A percentile compares a stretch with the other conserved stretches of the same genome.
Evolutionary conservation across 163 green algal genomes (phyloP).

Genomic region (Coccomyxa subellipsoidea): DNA sequence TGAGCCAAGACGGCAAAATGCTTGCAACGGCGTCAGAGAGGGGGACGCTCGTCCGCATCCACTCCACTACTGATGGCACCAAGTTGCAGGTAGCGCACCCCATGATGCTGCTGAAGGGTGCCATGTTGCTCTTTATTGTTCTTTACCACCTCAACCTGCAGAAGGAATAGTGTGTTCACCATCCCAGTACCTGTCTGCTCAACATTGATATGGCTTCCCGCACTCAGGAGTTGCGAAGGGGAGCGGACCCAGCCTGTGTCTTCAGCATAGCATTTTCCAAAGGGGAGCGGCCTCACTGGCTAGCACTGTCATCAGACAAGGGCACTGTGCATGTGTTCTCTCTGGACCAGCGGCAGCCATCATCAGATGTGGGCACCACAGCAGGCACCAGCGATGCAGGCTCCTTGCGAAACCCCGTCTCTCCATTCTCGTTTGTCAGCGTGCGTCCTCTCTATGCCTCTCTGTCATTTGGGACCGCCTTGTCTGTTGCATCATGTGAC

Average conservation of each 20-base stretch:
- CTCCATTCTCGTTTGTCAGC: conserved; percentile 73
- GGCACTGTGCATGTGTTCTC: conserved; percentile 94
- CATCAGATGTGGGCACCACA: background rate
- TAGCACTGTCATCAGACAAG: conserved; percentile 90
- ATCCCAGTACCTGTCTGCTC: too few relatives aligned
- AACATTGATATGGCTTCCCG: too few relatives aligned
- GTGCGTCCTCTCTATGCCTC: conserved; percentile 30
- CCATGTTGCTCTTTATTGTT: too few relatives aligned
- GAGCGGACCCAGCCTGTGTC: conserved; percentile 81
- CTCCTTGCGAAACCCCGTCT: conserved; percentile 56
- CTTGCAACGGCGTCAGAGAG: conserved; percentile 89
- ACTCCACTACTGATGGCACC: conserved; percentile 73
- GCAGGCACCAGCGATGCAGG: background rate
- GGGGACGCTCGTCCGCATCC: conserved; percentile 91
- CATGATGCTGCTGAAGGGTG: too few relatives aligned
- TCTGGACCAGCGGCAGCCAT: conserved; percentile 33
- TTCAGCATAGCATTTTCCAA: conserved; percentile 81
- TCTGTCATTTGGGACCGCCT: too few relatives aligned
- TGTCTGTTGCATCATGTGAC: too few relatives aligned
- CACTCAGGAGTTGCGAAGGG: conserved; percentile 83
- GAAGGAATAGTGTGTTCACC: too few relatives aligned
- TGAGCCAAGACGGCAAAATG: conserved; percentile 82
- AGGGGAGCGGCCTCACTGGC: conserved; percentile 65
- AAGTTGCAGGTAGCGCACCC: conserved; percentile 68
- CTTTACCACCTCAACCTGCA: too few relatives aligned